Base-by-base conservation (phyloP, 176 grass and related monocot genomes). In the Carex pumila region DNA sequence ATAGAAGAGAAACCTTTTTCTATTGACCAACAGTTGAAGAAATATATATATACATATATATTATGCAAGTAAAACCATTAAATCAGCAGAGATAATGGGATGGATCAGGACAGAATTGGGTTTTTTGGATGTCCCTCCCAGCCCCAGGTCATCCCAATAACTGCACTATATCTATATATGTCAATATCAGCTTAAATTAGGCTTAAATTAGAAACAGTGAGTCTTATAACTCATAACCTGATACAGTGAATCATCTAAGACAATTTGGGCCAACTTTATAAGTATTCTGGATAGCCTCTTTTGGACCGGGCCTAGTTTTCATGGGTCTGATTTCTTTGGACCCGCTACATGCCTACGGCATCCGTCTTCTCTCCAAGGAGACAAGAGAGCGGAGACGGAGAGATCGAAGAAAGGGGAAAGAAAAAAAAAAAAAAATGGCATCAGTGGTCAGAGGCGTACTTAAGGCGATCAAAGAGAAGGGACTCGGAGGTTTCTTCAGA, bases 381-480 rank as follows among this genome's bases (percentile, higher is more conserved):
- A 8, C 25, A 34, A 18, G 41, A 57, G 52, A 69, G 50, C 30
- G 29, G 60, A 32, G 43, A 67, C 30, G 29, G 60, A 32, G 43
- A 67, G 57, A 83, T 19, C 25, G 43, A 14, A 80, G 47, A 66
- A 30, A 66, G 72, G 83, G 8, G 14, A 41, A 45, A 25, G 25
- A 25, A 0, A 41, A 45, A 55, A 58, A 29, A 25, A 0, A 41
- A 45, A 55, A 58, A 29, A 98, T 93, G 95, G 92, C 91, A 31
- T 89, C 91, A 87, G 92, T 93, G 70, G 88, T 92, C 61, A 87
- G 91, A 55, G 90, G 88, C 79, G 86, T 98, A 53, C 75, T 88
- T 79, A 91, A 84, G 68, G 85, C 79, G 43, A 90, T 98, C 87
- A 88, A 82, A 81, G 91, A 98, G 86, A 98, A 95, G 72, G 96